Percentiles rank a stretch among this genome's conserved stretches.
Conservation (phyloP, 225 moss, liverwort and hornwort species). For the Pseudoscleropodium purum region DNA sequence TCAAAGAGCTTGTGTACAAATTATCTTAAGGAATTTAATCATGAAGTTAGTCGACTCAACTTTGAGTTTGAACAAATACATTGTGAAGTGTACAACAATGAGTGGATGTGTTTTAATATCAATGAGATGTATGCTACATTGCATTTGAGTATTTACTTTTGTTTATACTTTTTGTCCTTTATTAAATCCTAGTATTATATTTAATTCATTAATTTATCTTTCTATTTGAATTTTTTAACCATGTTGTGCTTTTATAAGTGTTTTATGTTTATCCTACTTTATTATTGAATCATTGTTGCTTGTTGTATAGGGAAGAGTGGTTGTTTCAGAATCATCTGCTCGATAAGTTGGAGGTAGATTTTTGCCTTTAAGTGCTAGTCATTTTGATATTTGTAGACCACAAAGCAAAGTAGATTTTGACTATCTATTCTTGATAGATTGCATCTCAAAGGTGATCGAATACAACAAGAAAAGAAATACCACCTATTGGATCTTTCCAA, state of each 20-base stretch:
- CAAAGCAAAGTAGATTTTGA: fast-evolving
- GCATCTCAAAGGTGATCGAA: not conserved
- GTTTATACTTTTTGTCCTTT: fast-evolving
- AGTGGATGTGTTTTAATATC: not conserved
- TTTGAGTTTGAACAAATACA: not conserved
- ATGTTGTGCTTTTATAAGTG: not conserved
- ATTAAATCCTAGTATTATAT: not conserved
- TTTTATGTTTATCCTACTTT: not conserved
- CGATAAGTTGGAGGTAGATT: fast-evolving
- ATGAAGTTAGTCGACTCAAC: not conserved
- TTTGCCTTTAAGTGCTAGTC: not conserved
- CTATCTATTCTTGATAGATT: fast-evolving
- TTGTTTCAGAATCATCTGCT: not conserved
- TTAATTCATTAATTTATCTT: fast-evolving
- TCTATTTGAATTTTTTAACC: not conserved
- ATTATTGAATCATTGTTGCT: not conserved
- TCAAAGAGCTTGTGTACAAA: not conserved
- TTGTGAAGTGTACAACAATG: not conserved
- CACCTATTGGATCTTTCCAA: not conserved
- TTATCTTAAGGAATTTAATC: not conserved
- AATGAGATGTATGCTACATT: not conserved
- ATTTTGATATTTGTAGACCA: not conserved
- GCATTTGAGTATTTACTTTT: not conserved
- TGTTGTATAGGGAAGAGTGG: not conserved
- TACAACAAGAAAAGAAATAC: too few species aligned